Percentiles rank a stretch among this genome's conserved stretches.
These are phyloP conservation scores for Fusarium sp. DNA, from an alignment of 2,329 filamentous ascomycete genomes.

Conservation along the genomic window DNA sequence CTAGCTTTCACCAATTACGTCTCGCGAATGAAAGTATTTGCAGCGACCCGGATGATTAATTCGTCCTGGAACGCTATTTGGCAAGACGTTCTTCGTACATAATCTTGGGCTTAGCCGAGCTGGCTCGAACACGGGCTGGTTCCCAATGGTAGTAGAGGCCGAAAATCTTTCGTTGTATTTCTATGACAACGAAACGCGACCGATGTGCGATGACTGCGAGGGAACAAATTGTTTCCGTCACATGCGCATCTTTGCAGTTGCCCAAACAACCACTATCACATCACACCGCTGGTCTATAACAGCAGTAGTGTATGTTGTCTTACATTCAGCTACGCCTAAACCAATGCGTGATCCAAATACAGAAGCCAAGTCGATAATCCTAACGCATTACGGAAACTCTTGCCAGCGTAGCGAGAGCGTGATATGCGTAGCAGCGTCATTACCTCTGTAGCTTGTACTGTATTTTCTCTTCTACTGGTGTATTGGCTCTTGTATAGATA, in stretches of 20 bases:
- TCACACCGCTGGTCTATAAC: not conserved
- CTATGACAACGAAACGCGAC: too few relatives aligned
- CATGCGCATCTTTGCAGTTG: fast-evolving
- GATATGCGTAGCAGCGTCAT: not conserved
- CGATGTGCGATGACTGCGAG: not conserved
- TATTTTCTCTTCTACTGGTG: fast-evolving
- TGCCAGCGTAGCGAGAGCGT: not conserved
- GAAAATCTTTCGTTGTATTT: too few relatives aligned
- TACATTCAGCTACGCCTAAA: not conserved
- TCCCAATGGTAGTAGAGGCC: too few relatives aligned
- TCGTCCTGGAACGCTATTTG: fast-evolving
- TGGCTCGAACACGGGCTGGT: too few relatives aligned
- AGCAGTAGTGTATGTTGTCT: not conserved
- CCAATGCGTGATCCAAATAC: not conserved
- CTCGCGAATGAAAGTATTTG: not conserved
- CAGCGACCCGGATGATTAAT: fast-evolving
- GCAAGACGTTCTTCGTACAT: not conserved
- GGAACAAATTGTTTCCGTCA: not conserved
- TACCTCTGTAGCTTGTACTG: not conserved
- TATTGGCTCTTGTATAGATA: not conserved
- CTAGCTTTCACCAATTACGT: fast-evolving
- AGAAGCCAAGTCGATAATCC: not conserved
- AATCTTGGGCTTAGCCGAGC: not conserved
- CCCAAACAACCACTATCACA: not conserved
- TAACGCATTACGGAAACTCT: not conserved